Evolutionary conservation across 2,329 filamentous ascomycete species (phyloP), one percentile per base, ranked within the genome.

Genomic region (Fusarium staphyleae): DNA sequence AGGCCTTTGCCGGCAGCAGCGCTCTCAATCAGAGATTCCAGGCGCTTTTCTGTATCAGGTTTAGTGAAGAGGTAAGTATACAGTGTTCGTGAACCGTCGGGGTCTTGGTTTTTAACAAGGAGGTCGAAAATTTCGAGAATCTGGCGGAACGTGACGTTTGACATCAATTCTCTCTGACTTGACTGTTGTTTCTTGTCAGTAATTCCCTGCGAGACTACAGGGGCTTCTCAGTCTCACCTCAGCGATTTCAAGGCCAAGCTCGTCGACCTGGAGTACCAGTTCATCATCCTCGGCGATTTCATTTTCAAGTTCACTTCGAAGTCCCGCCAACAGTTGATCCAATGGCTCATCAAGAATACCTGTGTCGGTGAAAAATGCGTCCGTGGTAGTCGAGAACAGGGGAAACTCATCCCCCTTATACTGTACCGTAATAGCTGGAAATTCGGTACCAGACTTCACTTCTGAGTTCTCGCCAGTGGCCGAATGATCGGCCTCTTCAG

Each of bases 181-280:
- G 75, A 74, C 76, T 78, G 40, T 2, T 32, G 26, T 16, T 24
- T 18, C 24, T 24, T 7, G 64, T 76, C 66, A 75, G 69, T 43
- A 43, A 36, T 16, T 14, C 12, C 35, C 42, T 2, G 9, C 13
- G 10, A 42, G 19, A 35, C 15, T 15, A 22, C 9, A 4, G 14
- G 7, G 11, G 39, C 22, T 24, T 24, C 22, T 13, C 57, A 29
- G 33, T 32, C 76, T 58, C 70, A 80, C 78, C 71, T 83, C 80
- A 15, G 78, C 72, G 66, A 82, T 81, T 66, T 83, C 80, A 26
- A 83, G 71, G 8, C 78, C 79, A 33, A 83, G 74, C 52, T 81
- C 77, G 22, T 82, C 78, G 39, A 83, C 70, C 52, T 80, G 78
- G 33, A 82, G 74, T n/a, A 78, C 72, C 34, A 83, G 68, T 49